Evolutionary conservation across 2,329 filamentous ascomycete genomes (phyloP).

Genomic region (Karstenula rhodostoma): DNA sequence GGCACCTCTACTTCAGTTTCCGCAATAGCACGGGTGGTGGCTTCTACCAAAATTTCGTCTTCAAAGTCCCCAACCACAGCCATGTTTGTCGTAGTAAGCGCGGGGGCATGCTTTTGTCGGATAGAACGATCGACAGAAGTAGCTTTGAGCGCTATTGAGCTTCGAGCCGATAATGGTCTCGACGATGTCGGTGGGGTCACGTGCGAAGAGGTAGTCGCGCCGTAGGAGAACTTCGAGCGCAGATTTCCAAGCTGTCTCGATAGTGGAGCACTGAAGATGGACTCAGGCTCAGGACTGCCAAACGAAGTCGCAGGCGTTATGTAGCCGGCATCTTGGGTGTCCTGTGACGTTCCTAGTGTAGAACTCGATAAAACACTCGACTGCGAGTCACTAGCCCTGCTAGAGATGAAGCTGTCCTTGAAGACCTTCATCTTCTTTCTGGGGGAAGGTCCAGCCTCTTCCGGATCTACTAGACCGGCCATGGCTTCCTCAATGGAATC

Average conservation of each 20-base stretch:
- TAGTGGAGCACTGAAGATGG: constrained; percentile 35
- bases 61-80: constrained; percentile 12
- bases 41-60: constrained; percentile 27
- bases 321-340: constrained; percentile 26
- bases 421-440: constrained; percentile 47
- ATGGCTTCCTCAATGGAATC: constrained; percentile 57
- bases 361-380: constrained; percentile 36
- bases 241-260: constrained; percentile 40
- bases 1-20: constrained; percentile 45
- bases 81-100: constrained; percentile 15
- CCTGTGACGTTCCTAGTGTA: constrained; percentile 36
- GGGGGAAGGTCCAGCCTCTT: constrained; percentile 37
- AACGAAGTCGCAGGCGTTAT: constrained; percentile 44
- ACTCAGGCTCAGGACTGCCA: constrained; percentile 38
- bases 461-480: constrained; percentile 45
- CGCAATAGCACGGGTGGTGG: constrained; percentile 36
- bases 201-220: constrained; percentile 17
- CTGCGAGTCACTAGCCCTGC: constrained; percentile 35
- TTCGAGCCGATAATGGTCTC: not conserved
- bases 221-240: constrained; percentile 43
- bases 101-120: not conserved
- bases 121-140: not conserved
- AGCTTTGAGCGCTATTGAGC: not conserved
- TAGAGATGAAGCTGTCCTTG: constrained; percentile 32
- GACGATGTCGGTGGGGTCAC: not conserved